Evolutionary conservation across 2,329 filamentous ascomycete genomes (phyloP).

Genomic region (Byssoonygena ceratinophila): DNA sequence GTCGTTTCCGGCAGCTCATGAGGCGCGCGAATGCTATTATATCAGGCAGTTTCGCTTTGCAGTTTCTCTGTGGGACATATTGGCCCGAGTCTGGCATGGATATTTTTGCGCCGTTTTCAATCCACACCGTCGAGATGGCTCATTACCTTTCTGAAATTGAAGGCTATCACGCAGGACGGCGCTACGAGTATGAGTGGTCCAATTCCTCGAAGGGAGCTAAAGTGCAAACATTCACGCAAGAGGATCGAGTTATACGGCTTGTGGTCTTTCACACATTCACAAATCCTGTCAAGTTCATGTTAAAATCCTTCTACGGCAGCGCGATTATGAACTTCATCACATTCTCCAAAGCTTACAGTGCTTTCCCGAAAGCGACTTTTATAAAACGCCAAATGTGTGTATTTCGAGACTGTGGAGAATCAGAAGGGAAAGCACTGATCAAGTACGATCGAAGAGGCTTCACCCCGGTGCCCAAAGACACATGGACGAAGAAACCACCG

Average conservation of each 20-base stretch:
- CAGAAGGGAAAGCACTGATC: neutral
- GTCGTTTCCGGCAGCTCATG: neutral
- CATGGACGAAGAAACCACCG: neutral
- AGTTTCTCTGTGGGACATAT: neutral
- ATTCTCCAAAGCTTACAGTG: conserved; percentile 1
- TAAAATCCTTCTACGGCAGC: neutral
- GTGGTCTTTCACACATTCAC: neutral
- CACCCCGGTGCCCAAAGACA: neutral
- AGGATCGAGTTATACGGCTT: neutral
- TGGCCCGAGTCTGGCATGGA: conserved; percentile 1
- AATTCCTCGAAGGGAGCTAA: neutral
- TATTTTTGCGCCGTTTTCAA: neutral
- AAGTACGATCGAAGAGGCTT: conserved; percentile 3
- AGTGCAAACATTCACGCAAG: neutral
- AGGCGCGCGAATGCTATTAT: neutral
- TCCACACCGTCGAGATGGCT: neutral
- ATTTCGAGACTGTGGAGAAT: neutral
- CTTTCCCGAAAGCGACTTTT: neutral
- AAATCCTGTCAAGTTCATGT: neutral
- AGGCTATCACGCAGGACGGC: neutral
- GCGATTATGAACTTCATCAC: conserved; percentile 6
- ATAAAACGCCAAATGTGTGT: neutral
- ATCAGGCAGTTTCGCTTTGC: neutral
- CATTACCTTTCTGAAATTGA: neutral
- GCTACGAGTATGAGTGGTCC: no score